A percentile compares a stretch with the other conserved stretches of the same genome.
Conservation (phyloP, 2,329 filamentous ascomycete species). For the Metarhizium humberi region DNA sequence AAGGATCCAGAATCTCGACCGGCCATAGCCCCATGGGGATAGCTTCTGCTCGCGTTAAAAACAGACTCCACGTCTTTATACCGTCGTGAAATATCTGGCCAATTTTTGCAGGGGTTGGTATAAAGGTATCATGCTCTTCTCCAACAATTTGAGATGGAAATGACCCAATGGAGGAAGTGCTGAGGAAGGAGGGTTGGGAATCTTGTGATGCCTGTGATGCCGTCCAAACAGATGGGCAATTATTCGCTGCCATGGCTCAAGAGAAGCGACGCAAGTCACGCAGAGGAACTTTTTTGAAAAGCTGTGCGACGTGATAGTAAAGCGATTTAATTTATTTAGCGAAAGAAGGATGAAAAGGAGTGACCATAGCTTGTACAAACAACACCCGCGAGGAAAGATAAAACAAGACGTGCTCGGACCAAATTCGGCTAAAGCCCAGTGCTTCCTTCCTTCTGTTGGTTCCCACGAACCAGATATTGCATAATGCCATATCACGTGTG, state of each 20-base stretch:
- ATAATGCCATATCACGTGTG: too few species aligned
- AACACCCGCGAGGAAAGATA: too few species aligned
- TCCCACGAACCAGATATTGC: too few species aligned
- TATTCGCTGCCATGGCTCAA: neutral
- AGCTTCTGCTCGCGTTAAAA: neutral
- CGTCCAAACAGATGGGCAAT: neutral
- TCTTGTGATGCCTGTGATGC: neutral
- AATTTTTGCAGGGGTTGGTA: neutral
- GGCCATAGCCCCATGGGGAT: neutral
- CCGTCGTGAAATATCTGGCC: neutral
- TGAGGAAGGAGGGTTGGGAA: accelerated
- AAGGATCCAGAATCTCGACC: neutral
- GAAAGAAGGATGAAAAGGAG: too few species aligned
- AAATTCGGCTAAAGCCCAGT: too few species aligned
- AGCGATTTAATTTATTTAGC: too few species aligned
- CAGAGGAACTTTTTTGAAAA: too few species aligned
- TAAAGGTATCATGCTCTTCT: neutral
- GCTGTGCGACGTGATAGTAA: too few species aligned
- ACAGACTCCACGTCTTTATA: neutral
- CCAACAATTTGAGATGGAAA: neutral
- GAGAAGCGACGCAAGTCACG: too few species aligned
- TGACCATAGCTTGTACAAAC: too few species aligned
- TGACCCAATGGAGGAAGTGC: neutral
- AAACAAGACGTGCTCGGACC: too few species aligned
- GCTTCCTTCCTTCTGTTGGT: too few species aligned